A percentile compares a stretch with the other conserved stretches of the same genome.
Evolutionary conservation across 108 stramenopile genomes (phyloP).

Genomic region (Cyclotella atomus): DNA sequence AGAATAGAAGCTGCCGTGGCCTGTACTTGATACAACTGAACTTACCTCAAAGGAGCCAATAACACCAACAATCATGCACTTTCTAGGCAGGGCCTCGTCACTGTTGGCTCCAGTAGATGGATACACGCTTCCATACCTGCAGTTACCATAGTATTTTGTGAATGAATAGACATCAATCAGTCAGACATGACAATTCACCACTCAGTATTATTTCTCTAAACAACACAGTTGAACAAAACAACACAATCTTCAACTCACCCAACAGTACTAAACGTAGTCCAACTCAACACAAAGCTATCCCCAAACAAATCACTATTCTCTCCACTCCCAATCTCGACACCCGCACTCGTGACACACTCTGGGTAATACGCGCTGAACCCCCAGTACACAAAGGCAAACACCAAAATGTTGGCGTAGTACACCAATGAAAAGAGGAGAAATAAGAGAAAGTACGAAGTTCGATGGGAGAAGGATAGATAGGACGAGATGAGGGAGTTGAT

Average conservation of each 20-base stretch:
- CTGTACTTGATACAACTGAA: too few relatives aligned
- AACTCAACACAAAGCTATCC: slow-evolving; percentile 75
- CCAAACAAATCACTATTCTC: slow-evolving; percentile 37
- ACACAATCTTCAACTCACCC: slow-evolving; percentile 7
- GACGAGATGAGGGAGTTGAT: slow-evolving; percentile 24
- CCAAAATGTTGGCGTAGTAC: slow-evolving; percentile 23
- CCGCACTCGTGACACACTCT: slow-evolving; percentile 28
- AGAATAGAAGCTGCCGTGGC: too few relatives aligned
- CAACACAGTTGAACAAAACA: not conserved
- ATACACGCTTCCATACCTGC: slow-evolving; percentile 69
- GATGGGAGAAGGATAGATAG: slow-evolving; percentile 26
- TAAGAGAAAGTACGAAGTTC: slow-evolving; percentile 34
- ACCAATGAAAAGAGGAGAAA: slow-evolving; percentile 16
- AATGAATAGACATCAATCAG: not conserved
- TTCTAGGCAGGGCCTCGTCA: slow-evolving; percentile 44
- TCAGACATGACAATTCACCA: not conserved
- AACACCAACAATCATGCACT: slow-evolving; percentile 61
- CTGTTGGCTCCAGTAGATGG: slow-evolving; percentile 61
- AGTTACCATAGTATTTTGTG: not conserved
- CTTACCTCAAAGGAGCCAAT: slow-evolving; percentile 74
- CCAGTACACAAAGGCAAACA: slow-evolving; percentile 21
- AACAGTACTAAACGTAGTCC: slow-evolving; percentile 75
- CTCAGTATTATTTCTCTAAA: too few relatives aligned
- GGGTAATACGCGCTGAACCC: not conserved
- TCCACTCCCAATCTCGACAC: slow-evolving; percentile 21